Conservation (phyloP, 2,329 filamentous ascomycete genomes). For the Aspergillus sp. region DNA sequence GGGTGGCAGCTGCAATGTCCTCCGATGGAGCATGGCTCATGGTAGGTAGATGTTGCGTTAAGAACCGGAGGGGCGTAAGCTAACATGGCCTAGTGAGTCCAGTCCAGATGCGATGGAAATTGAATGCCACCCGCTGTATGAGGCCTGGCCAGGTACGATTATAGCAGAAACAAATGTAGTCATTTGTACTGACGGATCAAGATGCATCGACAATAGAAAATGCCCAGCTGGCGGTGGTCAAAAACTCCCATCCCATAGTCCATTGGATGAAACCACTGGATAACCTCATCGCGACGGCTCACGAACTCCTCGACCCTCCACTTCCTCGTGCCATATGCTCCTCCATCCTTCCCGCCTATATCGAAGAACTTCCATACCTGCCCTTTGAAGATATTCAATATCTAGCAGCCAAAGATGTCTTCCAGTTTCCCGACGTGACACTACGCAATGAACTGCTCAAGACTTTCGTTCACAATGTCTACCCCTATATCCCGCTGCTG, state of each 20-base stretch:
- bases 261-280: conserved; percentile 10
- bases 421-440: conserved; percentile 63
- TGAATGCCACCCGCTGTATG: not conserved
- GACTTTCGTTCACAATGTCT: conserved; percentile 76
- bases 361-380: conserved; percentile 1
- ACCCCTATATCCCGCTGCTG: conserved; percentile 83
- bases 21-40: not conserved
- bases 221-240: not conserved
- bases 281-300: conserved; percentile 6
- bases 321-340: not conserved
- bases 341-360: not conserved
- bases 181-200: not conserved
- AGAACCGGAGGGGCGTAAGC: no score
- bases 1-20: not conserved
- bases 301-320: conserved; percentile 5
- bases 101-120: not conserved
- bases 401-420: conserved; percentile 72
- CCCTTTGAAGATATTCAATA: conserved; percentile 47
- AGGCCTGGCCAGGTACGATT: not conserved
- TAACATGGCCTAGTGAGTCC: not conserved
- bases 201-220: conserved; percentile 1
- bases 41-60: not conserved
- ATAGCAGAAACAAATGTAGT: not conserved
- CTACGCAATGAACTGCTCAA: conserved; percentile 73
- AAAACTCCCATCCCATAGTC: not conserved